Conservation (phyloP, 495 filamentous ascomycete species). For the Hyaloscypha bicolor region DNA sequence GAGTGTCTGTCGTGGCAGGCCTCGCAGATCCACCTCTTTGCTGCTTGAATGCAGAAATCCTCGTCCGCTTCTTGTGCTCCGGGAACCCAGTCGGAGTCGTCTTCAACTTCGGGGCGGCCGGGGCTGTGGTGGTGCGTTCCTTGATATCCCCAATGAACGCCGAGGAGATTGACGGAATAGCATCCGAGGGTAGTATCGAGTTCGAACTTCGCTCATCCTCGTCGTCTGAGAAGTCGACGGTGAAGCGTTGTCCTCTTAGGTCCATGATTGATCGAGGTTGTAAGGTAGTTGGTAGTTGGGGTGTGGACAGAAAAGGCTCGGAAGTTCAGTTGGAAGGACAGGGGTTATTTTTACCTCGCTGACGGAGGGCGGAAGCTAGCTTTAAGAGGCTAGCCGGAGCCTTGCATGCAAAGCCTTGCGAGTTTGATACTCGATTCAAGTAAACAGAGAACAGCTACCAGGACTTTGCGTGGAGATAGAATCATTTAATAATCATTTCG, state of each 20-base stretch:
- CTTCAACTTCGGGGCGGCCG: slow-evolving; percentile 63
- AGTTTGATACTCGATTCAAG: too few relatives aligned
- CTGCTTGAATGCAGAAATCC: slow-evolving; percentile 76
- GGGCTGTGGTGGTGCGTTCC: slow-evolving; percentile 67
- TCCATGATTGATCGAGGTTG: slow-evolving; percentile 46
- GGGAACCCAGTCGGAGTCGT: slow-evolving; percentile 77
- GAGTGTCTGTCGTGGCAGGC: slow-evolving; percentile 9
- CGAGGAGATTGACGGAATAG: slow-evolving; percentile 27
- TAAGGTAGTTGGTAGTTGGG: neutral
- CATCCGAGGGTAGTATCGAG: slow-evolving; percentile 16
- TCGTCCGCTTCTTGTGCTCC: slow-evolving; percentile 75
- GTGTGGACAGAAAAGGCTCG: neutral
- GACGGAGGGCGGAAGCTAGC: neutral
- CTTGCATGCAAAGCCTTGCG: neutral
- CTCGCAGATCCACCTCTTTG: slow-evolving; percentile 33
- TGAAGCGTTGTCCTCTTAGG: slow-evolving; percentile 61
- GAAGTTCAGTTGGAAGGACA: neutral
- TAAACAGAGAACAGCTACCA: too few relatives aligned
- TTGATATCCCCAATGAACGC: slow-evolving; percentile 74
- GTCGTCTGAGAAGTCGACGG: slow-evolving; percentile 32
- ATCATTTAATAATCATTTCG: too few relatives aligned
- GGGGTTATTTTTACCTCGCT: neutral
- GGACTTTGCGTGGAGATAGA: too few relatives aligned
- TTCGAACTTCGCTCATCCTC: slow-evolving; percentile 25
- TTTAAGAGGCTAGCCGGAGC: neutral